These are phyloP conservation scores for Aureobasidium sp. DNA, from an alignment of 2,329 filamentous ascomycete species.

Conservation along the genomic window DNA sequence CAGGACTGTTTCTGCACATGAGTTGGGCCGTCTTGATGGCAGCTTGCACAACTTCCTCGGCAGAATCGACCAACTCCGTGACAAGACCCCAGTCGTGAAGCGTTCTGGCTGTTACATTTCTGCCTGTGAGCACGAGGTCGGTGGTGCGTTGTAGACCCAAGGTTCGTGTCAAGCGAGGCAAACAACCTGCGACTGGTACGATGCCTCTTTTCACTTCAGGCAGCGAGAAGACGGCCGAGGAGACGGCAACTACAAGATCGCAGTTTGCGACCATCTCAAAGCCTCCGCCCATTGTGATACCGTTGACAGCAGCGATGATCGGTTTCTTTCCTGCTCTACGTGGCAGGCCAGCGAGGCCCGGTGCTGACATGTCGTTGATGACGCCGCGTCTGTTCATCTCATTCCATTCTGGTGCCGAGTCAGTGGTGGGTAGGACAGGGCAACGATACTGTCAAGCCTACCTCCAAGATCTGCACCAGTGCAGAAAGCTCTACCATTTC, in stretches of 20 bases:
- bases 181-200: slow-evolving; percentile 45
- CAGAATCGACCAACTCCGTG: slow-evolving; percentile 30
- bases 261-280: slow-evolving; percentile 51
- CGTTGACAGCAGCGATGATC: slow-evolving; percentile 53
- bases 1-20: slow-evolving; percentile 19
- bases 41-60: slow-evolving; percentile 22
- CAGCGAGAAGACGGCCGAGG: slow-evolving; percentile 44
- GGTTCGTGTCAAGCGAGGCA: slow-evolving; percentile 43
- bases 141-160: slow-evolving; percentile 41
- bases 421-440: not conserved
- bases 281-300: slow-evolving; percentile 48
- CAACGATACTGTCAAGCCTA: slow-evolving; percentile 20
- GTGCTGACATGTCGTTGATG: slow-evolving; percentile 22
- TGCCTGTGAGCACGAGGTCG: slow-evolving; percentile 44
- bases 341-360: slow-evolving; percentile 49
- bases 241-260: slow-evolving; percentile 48
- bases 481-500: slow-evolving; percentile 47
- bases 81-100: slow-evolving; percentile 35
- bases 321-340: slow-evolving; percentile 52
- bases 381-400: slow-evolving; percentile 19
- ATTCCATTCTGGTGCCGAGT: slow-evolving; percentile 21
- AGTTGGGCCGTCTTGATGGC: slow-evolving; percentile 17
- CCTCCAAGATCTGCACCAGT: slow-evolving; percentile 50
- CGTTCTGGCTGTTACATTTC: slow-evolving; percentile 38
- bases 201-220: slow-evolving; percentile 49